Evolutionary conservation across 768 basidiomycete genomes (phyloP).

Genomic region (Trametes gibbosa): DNA sequence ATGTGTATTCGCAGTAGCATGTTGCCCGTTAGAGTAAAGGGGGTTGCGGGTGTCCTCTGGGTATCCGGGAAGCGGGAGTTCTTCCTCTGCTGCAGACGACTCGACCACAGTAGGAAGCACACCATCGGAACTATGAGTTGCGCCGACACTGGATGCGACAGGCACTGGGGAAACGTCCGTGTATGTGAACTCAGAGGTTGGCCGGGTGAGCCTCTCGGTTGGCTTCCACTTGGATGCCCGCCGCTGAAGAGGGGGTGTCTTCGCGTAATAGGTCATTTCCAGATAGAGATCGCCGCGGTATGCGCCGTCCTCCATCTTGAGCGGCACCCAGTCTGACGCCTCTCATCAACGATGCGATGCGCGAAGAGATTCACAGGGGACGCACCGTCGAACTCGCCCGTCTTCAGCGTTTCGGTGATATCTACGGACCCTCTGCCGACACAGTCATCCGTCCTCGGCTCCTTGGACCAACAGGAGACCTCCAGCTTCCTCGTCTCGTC

Average conservation of each 20-base stretch:
- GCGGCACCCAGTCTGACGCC: slow-evolving; percentile 63
- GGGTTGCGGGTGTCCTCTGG: neutral
- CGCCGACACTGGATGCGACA: neutral
- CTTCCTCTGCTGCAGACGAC: neutral
- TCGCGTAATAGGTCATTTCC: slow-evolving; percentile 91
- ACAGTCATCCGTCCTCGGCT: slow-evolving; percentile 67
- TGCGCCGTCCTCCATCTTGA: slow-evolving; percentile 52
- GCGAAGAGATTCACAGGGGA: neutral
- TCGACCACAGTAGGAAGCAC: neutral
- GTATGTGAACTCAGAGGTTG: slow-evolving; percentile 2
- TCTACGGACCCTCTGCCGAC: slow-evolving; percentile 77
- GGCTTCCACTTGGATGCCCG: slow-evolving; percentile 32
- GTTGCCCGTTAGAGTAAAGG: neutral
- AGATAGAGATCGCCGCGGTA: slow-evolving; percentile 84
- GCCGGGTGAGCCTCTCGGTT: slow-evolving; percentile 25
- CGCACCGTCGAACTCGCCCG: slow-evolving; percentile 91
- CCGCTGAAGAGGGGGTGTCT: slow-evolving; percentile 46
- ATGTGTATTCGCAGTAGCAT: neutral
- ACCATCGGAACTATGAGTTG: neutral
- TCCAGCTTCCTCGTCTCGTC: slow-evolving; percentile 63
- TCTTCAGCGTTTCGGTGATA: slow-evolving; percentile 73
- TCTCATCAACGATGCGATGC: slow-evolving; percentile 55
- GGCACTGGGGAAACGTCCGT: neutral
- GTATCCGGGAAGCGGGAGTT: neutral
- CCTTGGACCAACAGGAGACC: slow-evolving; percentile 79